These are phyloP conservation scores for Melaleuca alternifolia DNA, from an alignment of 345 rosid species.

Conservation along the genomic window DNA sequence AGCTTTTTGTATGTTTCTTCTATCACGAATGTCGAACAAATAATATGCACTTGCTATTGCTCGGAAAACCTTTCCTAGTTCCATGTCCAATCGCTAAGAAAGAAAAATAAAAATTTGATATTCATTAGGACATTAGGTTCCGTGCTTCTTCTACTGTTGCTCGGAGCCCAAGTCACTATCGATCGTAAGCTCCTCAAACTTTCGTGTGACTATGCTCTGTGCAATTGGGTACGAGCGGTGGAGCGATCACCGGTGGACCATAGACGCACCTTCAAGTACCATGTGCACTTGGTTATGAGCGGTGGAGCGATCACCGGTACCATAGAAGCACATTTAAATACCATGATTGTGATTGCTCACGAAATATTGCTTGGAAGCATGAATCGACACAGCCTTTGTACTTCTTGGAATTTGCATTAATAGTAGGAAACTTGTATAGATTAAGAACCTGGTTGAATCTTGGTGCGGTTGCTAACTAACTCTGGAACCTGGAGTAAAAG, in stretches of 20 bases:
- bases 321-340: not conserved
- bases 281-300: not conserved
- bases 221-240: not conserved
- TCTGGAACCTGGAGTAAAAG: not conserved
- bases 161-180: not conserved
- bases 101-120: too few relatives aligned
- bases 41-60: not conserved
- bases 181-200: not conserved
- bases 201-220: not conserved
- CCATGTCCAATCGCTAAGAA: not conserved
- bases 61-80: not conserved
- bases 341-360: not conserved
- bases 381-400: not conserved
- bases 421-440: not conserved
- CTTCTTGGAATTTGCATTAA: not conserved
- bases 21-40: too few relatives aligned
- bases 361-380: not conserved
- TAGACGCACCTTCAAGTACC: not conserved
- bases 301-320: not conserved
- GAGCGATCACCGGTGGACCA: not conserved
- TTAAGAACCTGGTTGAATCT: not conserved
- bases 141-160: not conserved
- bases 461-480: not conserved
- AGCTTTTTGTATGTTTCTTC: not conserved
- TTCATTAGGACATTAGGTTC: not conserved